A percentile compares a stretch with the other conserved stretches of the same genome.
Evolutionary conservation across 257 asterid genomes (phyloP).

Genomic region (Solanum gandarillasii): DNA sequence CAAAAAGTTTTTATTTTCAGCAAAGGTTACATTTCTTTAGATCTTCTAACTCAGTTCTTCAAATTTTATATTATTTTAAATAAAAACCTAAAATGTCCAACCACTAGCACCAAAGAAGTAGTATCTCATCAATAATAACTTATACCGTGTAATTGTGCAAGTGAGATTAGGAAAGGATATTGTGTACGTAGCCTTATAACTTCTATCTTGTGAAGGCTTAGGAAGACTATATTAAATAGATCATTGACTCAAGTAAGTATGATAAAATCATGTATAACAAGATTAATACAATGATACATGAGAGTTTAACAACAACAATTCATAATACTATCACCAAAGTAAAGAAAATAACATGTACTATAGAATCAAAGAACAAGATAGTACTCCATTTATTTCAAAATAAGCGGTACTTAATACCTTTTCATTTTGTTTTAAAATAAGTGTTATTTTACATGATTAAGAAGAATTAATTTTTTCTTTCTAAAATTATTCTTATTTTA

Average conservation of each 20-base stretch:
- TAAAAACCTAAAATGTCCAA: not conserved
- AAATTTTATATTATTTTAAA: not conserved
- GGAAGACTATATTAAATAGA: not conserved
- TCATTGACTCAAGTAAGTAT: not conserved
- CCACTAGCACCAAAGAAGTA: not conserved
- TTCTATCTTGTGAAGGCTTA: no score
- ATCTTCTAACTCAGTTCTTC: not conserved
- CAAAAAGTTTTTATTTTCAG: not conserved
- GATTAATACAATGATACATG: not conserved
- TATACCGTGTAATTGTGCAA: not conserved
- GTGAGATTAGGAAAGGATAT: not conserved
- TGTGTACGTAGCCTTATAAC: no score
- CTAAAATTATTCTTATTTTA: not conserved
- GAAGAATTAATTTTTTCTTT: not conserved
- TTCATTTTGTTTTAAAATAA: not conserved
- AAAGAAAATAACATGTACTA: not conserved
- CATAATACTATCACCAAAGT: not conserved
- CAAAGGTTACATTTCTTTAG: not conserved
- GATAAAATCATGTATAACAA: not conserved
- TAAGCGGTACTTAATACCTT: not conserved
- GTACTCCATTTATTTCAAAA: not conserved
- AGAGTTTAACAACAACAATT: not conserved
- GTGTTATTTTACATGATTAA: not conserved
- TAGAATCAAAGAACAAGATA: not conserved
- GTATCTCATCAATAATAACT: not conserved